These are phyloP conservation scores for Litsea cubeba DNA, from an alignment of 164 flowering plant genomes.

Conservation along the genomic window DNA sequence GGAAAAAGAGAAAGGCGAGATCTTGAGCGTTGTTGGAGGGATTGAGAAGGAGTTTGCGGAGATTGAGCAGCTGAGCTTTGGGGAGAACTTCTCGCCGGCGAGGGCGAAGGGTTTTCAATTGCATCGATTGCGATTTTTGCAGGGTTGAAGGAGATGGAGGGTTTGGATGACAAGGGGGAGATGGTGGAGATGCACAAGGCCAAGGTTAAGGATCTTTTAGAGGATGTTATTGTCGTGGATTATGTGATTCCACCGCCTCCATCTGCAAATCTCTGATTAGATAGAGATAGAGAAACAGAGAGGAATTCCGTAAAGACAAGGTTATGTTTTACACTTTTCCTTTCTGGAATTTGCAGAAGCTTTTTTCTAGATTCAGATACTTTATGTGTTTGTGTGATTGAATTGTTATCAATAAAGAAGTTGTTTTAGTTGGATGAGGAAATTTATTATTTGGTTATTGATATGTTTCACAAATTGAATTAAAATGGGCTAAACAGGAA, in stretches of 20 bases:
- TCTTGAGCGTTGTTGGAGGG: constrained; percentile 37
- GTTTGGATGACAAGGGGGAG: constrained; percentile 27
- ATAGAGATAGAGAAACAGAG: too few relatives aligned
- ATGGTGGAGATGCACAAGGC: constrained; percentile 34
- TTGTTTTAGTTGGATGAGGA: too few relatives aligned
- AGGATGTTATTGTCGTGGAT: constrained; percentile 47
- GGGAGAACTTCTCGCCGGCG: constrained; percentile 68
- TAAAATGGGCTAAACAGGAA: too few relatives aligned
- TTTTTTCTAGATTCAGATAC: too few relatives aligned
- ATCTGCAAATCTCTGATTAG: constrained; percentile 6
- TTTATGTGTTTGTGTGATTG: too few relatives aligned
- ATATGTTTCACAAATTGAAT: too few relatives aligned
- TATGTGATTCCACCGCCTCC: constrained; percentile 36
- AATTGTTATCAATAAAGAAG: too few relatives aligned
- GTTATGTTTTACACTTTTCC: too few relatives aligned
- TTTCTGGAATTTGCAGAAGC: too few relatives aligned
- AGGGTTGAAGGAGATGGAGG: constrained; percentile 42
- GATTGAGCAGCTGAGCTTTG: constrained; percentile 39
- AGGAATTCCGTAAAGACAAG: too few relatives aligned
- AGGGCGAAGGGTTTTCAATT: constrained; percentile 63
- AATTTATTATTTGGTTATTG: too few relatives aligned
- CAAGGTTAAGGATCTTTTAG: constrained; percentile 43
- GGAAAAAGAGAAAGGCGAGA: constrained; percentile 30
- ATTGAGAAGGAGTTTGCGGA: constrained; percentile 27
- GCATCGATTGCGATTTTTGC: constrained; percentile 45